A percentile compares a stretch with the other conserved stretches of the same genome.
Evolutionary conservation across 2,329 filamentous ascomycete genomes (phyloP).

Genomic region (Phialocephala sp.): DNA sequence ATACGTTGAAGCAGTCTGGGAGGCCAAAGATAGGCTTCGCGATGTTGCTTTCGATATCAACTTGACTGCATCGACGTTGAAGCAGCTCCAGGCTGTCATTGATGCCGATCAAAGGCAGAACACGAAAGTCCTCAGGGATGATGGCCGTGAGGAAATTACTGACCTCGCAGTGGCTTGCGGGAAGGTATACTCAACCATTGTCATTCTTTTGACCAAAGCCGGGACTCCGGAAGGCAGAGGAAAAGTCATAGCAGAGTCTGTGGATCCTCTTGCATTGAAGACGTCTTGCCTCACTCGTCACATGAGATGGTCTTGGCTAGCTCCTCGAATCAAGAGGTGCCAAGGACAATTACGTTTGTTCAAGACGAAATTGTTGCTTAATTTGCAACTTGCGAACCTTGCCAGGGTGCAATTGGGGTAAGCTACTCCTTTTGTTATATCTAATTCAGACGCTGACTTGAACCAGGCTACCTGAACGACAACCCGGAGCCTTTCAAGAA

Average conservation of each 20-base stretch:
- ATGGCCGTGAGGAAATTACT: slow-evolving; percentile 1
- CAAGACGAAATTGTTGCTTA: slow-evolving; percentile 13
- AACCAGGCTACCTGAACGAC: neutral
- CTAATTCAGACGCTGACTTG: neutral
- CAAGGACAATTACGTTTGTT: slow-evolving; percentile 12
- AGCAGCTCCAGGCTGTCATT: slow-evolving; percentile 11
- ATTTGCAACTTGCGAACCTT: slow-evolving; percentile 12
- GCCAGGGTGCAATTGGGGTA: slow-evolving; percentile 16
- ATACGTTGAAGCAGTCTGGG: slow-evolving; percentile 5
- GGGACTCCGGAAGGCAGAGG: neutral
- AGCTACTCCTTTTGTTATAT: neutral
- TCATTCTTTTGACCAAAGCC: slow-evolving; percentile 14
- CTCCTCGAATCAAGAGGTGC: slow-evolving; percentile 11
- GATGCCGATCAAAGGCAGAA: neutral
- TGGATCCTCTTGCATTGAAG: neutral
- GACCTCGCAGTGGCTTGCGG: neutral
- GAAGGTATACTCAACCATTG: slow-evolving; percentile 9
- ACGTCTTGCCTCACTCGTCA: slow-evolving; percentile 4
- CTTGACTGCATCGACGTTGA: slow-evolving; percentile 33
- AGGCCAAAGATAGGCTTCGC: slow-evolving; percentile 6
- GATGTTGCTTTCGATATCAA: slow-evolving; percentile 12
- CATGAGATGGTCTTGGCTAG: slow-evolving; percentile 13
- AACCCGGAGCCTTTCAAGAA: slow-evolving; percentile 15
- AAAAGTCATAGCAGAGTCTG: slow-evolving; percentile 1
- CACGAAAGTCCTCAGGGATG: slow-evolving; percentile 8